phyloP scores from a whole-genome alignment of 352 stramenopile species.

The Pythium dissotocum region DNA sequence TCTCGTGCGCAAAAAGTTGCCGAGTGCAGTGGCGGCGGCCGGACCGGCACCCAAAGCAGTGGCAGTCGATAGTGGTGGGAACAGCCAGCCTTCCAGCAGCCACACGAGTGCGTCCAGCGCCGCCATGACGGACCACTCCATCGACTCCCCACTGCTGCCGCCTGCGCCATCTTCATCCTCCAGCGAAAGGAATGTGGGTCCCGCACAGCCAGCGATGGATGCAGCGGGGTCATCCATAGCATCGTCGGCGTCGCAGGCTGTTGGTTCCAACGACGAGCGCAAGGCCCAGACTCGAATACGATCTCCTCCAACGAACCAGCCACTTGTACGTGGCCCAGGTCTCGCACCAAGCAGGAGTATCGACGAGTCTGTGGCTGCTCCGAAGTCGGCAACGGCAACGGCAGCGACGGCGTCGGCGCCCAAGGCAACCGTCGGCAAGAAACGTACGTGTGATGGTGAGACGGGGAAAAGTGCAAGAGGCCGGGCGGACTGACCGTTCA shows the following conservation, averaged over 20 bases:
- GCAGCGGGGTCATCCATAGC: conserved; percentile 1
- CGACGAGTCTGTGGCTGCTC: conserved; percentile 19
- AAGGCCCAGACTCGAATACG: conserved; percentile 45
- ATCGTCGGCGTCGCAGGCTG: conserved; percentile 2
- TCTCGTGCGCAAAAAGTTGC: conserved; percentile 10
- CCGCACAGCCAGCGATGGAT: background rate
- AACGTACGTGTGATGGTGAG: conserved; percentile 19
- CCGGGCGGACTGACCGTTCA: background rate
- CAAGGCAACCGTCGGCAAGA: conserved; percentile 15
- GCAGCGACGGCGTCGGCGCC: conserved; percentile 1
- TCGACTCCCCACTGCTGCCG: conserved; percentile 19
- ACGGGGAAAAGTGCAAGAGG: background rate
- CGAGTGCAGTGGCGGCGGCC: background rate
- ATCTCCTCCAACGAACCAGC: conserved; percentile 29
- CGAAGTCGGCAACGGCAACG: background rate
- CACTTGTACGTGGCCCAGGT: conserved; percentile 26
- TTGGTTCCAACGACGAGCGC: conserved; percentile 28
- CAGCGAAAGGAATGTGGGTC: background rate
- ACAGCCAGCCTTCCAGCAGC: conserved; percentile 30
- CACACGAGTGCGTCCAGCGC: conserved; percentile 33
- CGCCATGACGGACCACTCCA: conserved; percentile 27
- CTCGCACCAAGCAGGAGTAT: conserved; percentile 29
- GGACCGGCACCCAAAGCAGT: conserved; percentile 14
- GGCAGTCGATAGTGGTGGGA: conserved; percentile 37
- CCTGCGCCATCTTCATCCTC: conserved; percentile 13